phyloP scores from a whole-genome alignment of 2,329 filamentous ascomycete genomes.

The Venturia effusa region DNA sequence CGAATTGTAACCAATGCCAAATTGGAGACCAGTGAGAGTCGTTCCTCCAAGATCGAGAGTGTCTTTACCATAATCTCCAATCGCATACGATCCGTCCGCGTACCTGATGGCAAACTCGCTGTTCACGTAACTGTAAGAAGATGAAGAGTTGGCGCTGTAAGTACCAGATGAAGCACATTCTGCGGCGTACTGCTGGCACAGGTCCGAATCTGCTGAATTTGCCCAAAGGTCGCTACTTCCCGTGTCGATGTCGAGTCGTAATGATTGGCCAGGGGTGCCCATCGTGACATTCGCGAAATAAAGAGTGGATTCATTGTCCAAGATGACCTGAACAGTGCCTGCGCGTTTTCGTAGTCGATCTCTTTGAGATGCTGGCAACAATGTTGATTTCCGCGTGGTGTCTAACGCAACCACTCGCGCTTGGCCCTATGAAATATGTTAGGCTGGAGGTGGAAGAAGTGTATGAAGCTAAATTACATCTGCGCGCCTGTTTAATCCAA shows the following conservation, averaged over 20 bases:
- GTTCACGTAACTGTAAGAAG: conserved; percentile 63
- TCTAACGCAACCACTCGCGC: conserved; percentile 6
- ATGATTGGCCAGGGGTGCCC: conserved; percentile 44
- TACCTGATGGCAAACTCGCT: conserved; percentile 81
- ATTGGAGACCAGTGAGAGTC: conserved; percentile 49
- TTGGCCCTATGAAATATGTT: background rate
- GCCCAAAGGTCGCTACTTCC: conserved; percentile 54
- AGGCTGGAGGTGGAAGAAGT: background rate
- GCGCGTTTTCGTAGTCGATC: conserved; percentile 8
- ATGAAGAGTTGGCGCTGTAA: conserved; percentile 61
- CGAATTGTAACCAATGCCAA: conserved; percentile 60
- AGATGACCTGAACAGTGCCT: conserved; percentile 12
- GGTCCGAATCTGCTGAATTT: conserved; percentile 50
- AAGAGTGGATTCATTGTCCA: conserved; percentile 49
- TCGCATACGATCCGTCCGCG: conserved; percentile 66
- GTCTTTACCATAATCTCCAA: conserved; percentile 73
- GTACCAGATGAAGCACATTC: conserved; percentile 54
- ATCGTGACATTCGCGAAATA: conserved; percentile 49
- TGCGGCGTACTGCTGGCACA: conserved; percentile 42
- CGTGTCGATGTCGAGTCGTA: conserved; percentile 50
- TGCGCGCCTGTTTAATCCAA: background rate
- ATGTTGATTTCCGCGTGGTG: background rate
- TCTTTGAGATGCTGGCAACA: background rate
- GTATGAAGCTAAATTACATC: background rate
- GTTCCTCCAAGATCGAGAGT: conserved; percentile 49